A percentile compares a stretch with the other conserved stretches of the same genome.
Evolutionary conservation across 2,329 filamentous ascomycete species (phyloP).

Genomic region (Ophiostoma sp.): DNA sequence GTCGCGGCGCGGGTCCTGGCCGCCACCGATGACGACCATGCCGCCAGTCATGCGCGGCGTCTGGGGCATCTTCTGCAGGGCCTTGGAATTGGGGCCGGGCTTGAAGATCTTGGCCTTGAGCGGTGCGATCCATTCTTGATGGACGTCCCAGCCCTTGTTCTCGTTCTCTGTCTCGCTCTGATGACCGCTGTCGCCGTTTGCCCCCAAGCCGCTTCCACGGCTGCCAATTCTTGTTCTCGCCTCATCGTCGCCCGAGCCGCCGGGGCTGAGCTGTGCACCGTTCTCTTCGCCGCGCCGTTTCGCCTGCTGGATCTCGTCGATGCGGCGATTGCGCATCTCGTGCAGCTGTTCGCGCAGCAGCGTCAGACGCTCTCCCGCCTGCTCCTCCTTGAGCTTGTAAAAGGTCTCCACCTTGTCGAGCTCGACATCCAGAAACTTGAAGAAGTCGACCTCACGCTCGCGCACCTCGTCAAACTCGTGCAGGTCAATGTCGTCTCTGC

Average conservation of each 20-base stretch:
- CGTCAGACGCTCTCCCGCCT: conserved; percentile 66
- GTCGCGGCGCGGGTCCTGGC: conserved; percentile 39
- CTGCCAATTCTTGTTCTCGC: background rate
- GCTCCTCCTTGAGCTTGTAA: conserved; percentile 80
- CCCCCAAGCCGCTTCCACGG: conserved; percentile 3
- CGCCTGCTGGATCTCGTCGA: conserved; percentile 59
- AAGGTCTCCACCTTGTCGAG: conserved; percentile 89
- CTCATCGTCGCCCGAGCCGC: conserved; percentile 18
- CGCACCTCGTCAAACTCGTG: conserved; percentile 52
- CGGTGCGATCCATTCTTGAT: conserved; percentile 45
- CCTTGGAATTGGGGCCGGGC: conserved; percentile 56
- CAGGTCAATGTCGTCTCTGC: conserved; percentile 34
- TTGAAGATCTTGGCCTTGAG: conserved; percentile 50
- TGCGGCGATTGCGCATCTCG: conserved; percentile 80
- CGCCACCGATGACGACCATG: conserved; percentile 17
- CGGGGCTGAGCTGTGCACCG: conserved; percentile 27
- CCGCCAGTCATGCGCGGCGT: conserved; percentile 42
- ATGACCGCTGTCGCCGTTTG: conserved; percentile 23
- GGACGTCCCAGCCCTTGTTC: conserved; percentile 22
- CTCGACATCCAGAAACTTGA: conserved; percentile 74
- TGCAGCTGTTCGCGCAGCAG: conserved; percentile 78
- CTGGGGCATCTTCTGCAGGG: conserved; percentile 49
- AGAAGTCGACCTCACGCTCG: conserved; percentile 75
- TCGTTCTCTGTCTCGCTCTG: conserved; percentile 29
- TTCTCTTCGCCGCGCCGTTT: conserved; percentile 30